A percentile compares a stretch with the other conserved stretches of the same genome.
phyloP scores from a whole-genome alignment of 148 eudicot species.

The Rhododendron molle region DNA sequence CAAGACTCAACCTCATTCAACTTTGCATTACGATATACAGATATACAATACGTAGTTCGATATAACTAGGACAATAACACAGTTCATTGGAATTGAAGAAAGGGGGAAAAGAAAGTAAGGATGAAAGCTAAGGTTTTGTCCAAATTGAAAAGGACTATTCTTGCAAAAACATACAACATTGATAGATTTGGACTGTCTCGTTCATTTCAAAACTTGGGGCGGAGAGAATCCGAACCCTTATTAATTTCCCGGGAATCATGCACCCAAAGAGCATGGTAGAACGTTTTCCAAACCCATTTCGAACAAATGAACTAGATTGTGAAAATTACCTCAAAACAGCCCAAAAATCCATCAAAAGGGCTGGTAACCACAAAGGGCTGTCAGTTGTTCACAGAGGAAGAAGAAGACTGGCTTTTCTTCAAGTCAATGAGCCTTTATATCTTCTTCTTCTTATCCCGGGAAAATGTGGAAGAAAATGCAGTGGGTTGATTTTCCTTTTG shows the following conservation, averaged over 20 bases:
- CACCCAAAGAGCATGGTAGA: not conserved
- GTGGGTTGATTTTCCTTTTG: not conserved
- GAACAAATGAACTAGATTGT: not conserved
- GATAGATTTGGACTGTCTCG: too few relatives aligned
- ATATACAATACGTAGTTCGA: too few relatives aligned
- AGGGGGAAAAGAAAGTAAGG: too few relatives aligned
- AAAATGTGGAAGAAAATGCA: not conserved
- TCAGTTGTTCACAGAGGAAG: not conserved
- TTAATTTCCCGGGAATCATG: not conserved
- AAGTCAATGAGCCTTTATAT: not conserved
- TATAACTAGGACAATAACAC: too few relatives aligned
- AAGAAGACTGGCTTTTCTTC: not conserved
- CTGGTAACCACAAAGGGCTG: not conserved
- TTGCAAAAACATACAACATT: too few relatives aligned
- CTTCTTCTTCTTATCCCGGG: not conserved
- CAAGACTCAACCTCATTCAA: too few relatives aligned
- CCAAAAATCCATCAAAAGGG: not conserved
- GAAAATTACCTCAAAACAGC: conserved; percentile 11
- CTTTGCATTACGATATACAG: too few relatives aligned
- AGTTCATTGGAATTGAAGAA: too few relatives aligned
- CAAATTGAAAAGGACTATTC: too few relatives aligned
- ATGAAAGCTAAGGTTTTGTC: too few relatives aligned
- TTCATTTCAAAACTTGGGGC: too few relatives aligned
- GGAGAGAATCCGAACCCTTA: too few relatives aligned
- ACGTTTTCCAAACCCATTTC: not conserved